These are phyloP conservation scores for Clitoria ternatea DNA, from an alignment of 306 rosid genomes.

Conservation along the genomic window DNA sequence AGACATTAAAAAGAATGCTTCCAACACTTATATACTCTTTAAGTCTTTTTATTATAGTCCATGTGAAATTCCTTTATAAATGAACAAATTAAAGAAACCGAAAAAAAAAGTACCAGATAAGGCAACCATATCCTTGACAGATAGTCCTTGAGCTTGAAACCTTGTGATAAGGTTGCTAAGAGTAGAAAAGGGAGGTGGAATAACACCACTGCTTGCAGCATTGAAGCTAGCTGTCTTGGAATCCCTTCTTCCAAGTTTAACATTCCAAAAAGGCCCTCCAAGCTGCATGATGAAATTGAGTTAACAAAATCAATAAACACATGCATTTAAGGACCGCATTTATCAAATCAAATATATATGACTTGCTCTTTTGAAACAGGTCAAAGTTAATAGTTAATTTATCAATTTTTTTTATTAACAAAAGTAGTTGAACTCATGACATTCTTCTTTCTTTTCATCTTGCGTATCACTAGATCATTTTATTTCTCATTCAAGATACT, in stretches of 20 bases:
- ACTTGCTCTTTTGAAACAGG: no score
- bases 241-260: slow-evolving; percentile 92
- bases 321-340: background rate
- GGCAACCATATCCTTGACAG: slow-evolving; percentile 70
- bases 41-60: no score
- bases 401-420: no score
- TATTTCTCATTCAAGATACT: no score
- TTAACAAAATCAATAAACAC: background rate
- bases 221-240: slow-evolving; percentile 51
- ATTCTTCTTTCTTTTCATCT: no score
- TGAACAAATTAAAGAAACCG: background rate
- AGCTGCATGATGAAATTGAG: slow-evolving; percentile 37
- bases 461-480: no score
- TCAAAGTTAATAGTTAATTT: no score
- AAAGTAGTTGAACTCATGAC: no score
- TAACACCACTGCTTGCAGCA: slow-evolving; percentile 45
- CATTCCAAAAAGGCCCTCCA: slow-evolving; percentile 81
- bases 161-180: slow-evolving; percentile 41
- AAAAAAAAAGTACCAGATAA: slow-evolving; percentile 56
- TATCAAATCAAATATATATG: no score
- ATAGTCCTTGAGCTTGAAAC: slow-evolving; percentile 58
- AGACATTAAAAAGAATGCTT: no score
- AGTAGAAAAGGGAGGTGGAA: slow-evolving; percentile 48
- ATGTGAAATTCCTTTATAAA: no score
- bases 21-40: no score